Evolutionary conservation across 208 protist species (phyloP).

Genomic region (Spongospora subterranea): DNA sequence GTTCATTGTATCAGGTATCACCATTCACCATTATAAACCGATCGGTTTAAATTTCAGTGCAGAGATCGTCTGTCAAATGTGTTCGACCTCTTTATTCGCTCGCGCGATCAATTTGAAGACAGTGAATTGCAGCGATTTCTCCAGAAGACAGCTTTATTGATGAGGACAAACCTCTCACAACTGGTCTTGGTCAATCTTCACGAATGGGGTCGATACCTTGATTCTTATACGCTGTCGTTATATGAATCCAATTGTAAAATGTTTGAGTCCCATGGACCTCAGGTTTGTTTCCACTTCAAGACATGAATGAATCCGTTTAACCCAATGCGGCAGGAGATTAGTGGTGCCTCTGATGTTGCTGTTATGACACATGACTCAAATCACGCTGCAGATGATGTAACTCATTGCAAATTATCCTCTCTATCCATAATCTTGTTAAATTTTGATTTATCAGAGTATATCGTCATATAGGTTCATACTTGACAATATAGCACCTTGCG

Average conservation of each 20-base stretch:
- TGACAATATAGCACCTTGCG: background rate
- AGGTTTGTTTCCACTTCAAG: too few species aligned
- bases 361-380: background rate
- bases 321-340: too few species aligned
- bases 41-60: background rate
- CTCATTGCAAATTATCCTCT: constrained; percentile 37
- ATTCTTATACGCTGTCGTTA: background rate
- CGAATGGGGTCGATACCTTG: constrained; percentile 8
- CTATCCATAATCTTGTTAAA: too few species aligned
- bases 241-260: background rate
- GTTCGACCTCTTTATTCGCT: constrained; percentile 46
- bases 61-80: constrained; percentile 35
- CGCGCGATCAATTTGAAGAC: background rate
- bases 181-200: constrained; percentile 9
- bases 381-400: background rate
- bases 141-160: constrained; percentile 30
- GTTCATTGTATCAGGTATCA: constrained; percentile 34
- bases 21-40: background rate
- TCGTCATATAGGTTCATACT: too few species aligned
- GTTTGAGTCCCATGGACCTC: constrained; percentile 13
- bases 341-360: too few species aligned
- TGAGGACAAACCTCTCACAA: background rate
- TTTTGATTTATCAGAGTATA: too few species aligned
- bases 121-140: constrained; percentile 27
- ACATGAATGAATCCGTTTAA: too few species aligned